phyloP scores from a whole-genome alignment of 768 basidiomycete genomes.

The Pulveroboletus sp. region DNA sequence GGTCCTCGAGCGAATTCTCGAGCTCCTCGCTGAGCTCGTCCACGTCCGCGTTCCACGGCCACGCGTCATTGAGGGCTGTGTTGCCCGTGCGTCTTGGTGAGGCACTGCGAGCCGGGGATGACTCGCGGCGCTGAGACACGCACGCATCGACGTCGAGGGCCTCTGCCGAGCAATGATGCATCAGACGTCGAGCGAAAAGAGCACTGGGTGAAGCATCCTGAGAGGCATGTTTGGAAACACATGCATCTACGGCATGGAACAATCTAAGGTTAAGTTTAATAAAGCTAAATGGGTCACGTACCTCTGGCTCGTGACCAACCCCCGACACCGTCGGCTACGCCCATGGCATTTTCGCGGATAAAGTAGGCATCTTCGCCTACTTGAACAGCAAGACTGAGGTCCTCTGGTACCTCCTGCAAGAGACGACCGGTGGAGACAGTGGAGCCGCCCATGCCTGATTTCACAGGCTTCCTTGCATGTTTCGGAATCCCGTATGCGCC shows the following conservation, averaged over 20 bases:
- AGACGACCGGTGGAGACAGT: constrained; percentile 22
- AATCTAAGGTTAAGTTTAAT: constrained; percentile 9
- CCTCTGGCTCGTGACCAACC: constrained; percentile 67
- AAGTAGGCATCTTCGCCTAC: constrained; percentile 95
- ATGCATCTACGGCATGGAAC: constrained; percentile 13
- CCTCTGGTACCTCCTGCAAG: constrained; percentile 31
- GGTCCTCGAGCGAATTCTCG: constrained; percentile 52
- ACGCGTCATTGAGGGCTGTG: constrained; percentile 25
- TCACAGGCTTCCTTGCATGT: constrained; percentile 24
- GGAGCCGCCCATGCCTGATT: constrained; percentile 27
- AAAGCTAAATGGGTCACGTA: constrained; percentile 26
- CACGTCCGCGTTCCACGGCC: constrained; percentile 31
- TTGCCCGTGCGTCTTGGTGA: constrained; percentile 41
- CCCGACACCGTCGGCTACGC: constrained; percentile 94
- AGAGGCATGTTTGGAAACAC: constrained; percentile 32
- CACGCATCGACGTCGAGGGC: constrained; percentile 19
- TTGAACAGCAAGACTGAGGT: constrained; percentile 58
- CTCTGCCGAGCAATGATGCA: constrained; percentile 81
- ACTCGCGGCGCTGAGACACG: constrained; percentile 16
- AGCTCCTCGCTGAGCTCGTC: constrained; percentile 45
- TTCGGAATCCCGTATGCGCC: constrained; percentile 90
- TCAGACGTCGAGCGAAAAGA: constrained; percentile 73
- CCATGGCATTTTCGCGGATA: constrained; percentile 79
- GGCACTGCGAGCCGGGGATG: constrained; percentile 39
- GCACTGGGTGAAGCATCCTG: constrained; percentile 44